Evolutionary conservation across 352 stramenopile genomes (phyloP), one percentile per base, ranked within the genome.

Genomic region (Globisporangium rhizosaccharum): DNA sequence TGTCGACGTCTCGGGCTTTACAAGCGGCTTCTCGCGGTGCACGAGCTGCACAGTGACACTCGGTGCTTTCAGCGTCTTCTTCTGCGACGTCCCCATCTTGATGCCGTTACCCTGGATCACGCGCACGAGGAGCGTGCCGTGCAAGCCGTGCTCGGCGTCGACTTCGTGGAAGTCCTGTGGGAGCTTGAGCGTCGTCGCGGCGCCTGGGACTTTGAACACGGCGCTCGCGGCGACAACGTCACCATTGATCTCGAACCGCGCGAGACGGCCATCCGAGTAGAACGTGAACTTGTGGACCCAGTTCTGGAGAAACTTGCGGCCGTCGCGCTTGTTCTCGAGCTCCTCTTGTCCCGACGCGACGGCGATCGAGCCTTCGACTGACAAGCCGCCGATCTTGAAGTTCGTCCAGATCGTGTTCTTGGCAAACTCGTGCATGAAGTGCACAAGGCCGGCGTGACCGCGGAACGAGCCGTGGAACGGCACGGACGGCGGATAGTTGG

Each of bases 241-340:
- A 15, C 85, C 85, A 23, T 93, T 95, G 57, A 95, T 93, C 66
- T 95, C 85, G 63, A 95, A 93, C 7, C 85, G 82, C 3, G 85
- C 84, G 14, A 95, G 71, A n/a, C 82, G 72, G 3, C 85, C 85
- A 41, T 95, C 82, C 11, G 77, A 84, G 62, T 89, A 89, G 45
- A 95, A 95, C 36, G 85, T 92, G 51, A 95, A 95, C 67, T 95
- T 95, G 71, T 95, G 85, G 37, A 95, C 84, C 85, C 85, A 95
- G 53, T 95, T 95, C 60, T 95, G 85, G 45, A 93, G 82, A 47
- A 95, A 95, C 52, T 88, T 89, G 39, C 85, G 79, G 0, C 73
- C 78, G 42, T 95, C 85, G 45, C 80, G 77, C 44, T 85, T 85
- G 70, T 95, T 95, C 56, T 92, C 85, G 18, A 95, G 77, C 59